These are phyloP conservation scores for Blastocystis sp. DNA, from an alignment of 352 stramenopile genomes.

Conservation along the genomic window DNA sequence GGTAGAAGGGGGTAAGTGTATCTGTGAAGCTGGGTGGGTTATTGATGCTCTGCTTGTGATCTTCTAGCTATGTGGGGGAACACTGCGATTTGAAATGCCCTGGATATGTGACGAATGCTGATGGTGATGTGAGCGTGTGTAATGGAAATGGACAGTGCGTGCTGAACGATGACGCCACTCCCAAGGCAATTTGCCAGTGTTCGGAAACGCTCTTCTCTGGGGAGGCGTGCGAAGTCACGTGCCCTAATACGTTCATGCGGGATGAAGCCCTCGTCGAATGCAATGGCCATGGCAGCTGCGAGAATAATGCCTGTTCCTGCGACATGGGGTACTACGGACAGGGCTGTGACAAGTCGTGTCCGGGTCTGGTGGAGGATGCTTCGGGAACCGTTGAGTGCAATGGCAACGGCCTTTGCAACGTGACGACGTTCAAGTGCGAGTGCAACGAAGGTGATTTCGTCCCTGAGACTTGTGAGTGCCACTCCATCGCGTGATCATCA, in stretches of 20 bases:
- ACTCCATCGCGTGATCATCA: background rate
- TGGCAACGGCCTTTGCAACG: background rate
- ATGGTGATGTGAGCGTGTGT: background rate
- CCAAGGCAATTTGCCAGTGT: too few species aligned
- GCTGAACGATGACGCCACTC: too few species aligned
- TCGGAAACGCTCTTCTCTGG: too few species aligned
- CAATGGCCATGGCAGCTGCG: slow-evolving; percentile 1
- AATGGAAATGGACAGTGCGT: slow-evolving; percentile 22
- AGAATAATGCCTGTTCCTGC: background rate
- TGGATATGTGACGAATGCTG: background rate
- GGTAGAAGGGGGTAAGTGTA: slow-evolving; percentile 1
- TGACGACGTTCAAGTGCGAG: background rate
- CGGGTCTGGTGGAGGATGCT: too few species aligned
- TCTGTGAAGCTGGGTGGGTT: slow-evolving; percentile 2
- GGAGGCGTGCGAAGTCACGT: too few species aligned
- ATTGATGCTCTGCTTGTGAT: background rate
- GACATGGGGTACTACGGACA: background rate
- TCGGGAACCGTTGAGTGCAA: too few species aligned
- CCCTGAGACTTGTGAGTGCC: background rate
- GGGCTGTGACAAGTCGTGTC: background rate
- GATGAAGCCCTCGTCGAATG: background rate
- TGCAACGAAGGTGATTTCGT: background rate
- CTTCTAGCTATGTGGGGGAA: slow-evolving; percentile 16
- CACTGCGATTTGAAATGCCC: slow-evolving; percentile 10
- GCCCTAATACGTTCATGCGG: too few species aligned